Conservation (phyloP, 306 rosid genomes). For the Rosa persica region DNA sequence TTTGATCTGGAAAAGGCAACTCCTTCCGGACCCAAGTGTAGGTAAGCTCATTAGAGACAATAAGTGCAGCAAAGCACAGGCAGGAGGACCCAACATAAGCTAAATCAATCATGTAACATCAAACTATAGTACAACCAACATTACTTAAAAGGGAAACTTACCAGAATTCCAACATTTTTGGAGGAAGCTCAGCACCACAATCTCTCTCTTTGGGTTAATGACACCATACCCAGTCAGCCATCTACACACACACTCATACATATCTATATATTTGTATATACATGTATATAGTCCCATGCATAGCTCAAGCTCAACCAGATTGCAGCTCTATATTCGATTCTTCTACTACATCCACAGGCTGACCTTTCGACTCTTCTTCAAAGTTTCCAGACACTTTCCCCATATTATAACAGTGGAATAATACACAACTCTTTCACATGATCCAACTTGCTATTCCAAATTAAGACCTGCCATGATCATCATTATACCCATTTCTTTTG, state of each 20-base stretch:
- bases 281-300: background rate
- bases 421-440: constrained; percentile 1
- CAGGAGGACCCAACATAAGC: background rate
- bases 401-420: background rate
- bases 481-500: background rate
- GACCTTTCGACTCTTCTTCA: background rate
- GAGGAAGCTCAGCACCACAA: background rate
- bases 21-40: background rate
- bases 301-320: background rate
- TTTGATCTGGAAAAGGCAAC: background rate
- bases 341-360: background rate
- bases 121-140: background rate
- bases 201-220: background rate
- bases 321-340: background rate
- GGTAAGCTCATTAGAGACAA: background rate
- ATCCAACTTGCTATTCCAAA: constrained; percentile 14
- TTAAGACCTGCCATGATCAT: background rate
- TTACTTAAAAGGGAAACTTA: background rate
- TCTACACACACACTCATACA: too few relatives aligned
- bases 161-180: background rate
- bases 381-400: too few relatives aligned
- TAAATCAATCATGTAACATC: background rate
- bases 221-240: constrained; percentile 6
- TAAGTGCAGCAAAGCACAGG: background rate
- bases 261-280: too few relatives aligned